Base-by-base conservation (phyloP, 163 green algal genomes). In the Chlamydomonas reinhardtii region DNA sequence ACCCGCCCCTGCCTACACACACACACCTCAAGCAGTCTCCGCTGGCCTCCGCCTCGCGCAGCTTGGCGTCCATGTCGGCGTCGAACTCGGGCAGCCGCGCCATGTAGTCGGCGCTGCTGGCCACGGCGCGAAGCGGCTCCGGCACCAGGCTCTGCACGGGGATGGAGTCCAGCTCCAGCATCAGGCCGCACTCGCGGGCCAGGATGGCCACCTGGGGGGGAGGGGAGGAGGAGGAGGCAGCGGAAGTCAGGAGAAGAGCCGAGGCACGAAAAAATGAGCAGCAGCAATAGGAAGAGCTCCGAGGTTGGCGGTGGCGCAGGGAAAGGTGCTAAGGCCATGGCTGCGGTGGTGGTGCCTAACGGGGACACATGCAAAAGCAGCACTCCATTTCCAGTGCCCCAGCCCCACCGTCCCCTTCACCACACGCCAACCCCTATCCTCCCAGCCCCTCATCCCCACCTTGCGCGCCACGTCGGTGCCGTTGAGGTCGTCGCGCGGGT, bases 391-490 rank as follows among this genome's bases (percentile, higher is more conserved):
- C n/a, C n/a, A n/a, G n/a, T n/a, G n/a, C n/a, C n/a, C n/a, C n/a
- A n/a, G n/a, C n/a, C 34, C 62, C 39, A 8, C 39, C 39, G 5
- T 48, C 39, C 39, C 8, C 39, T 48, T 8, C 5, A 8, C 39
- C 39, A 17, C 48, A 19, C 48, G 19, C n/a, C 6, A 12, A 54
- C 83, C 24, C 75, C 1, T 17, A 17, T 14, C 5, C 48, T 2
- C 48, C 5, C 14, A 17, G 11, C 5, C 48, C 1, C 48, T 20
- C 48, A 22, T 56, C 5, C 48, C 5, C 48, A 98, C 97, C 92
- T 99, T 99, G 37, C 98, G 89, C 1, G 97, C 98, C 29, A 99
- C 98, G 84, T 99, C 98, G 73, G 94, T 98, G 56, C 97, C 96
- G 48, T 88, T 92, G 65, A 99, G 92, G 91, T 99, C 98, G 65